Evolutionary conservation across 352 stramenopile genomes (phyloP).

Genomic region (Phytophthora vignae): DNA sequence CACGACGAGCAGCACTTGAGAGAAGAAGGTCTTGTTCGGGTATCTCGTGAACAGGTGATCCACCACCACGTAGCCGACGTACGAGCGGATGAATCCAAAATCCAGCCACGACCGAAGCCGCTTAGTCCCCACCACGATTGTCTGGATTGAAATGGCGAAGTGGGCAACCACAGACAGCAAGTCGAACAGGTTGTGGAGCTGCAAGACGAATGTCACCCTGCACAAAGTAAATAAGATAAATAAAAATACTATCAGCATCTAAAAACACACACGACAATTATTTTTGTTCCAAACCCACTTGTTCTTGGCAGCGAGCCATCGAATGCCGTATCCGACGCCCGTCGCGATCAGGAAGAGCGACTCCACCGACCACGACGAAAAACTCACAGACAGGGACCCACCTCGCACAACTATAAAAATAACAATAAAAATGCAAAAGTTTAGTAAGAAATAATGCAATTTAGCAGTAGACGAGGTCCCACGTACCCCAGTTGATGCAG

Average conservation of each 20-base stretch:
- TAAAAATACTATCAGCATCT: neutral
- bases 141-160: conserved; percentile 82
- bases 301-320: conserved; percentile 84
- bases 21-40: conserved; percentile 82
- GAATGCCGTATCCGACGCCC: conserved; percentile 71
- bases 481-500: conserved; percentile 87
- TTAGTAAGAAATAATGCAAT: conserved; percentile 3
- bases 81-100: conserved; percentile 87
- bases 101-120: conserved; percentile 83
- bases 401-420: conserved; percentile 68
- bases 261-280: too few relatives aligned
- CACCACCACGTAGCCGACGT: conserved; percentile 87
- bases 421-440: conserved; percentile 6
- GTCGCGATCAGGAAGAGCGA: conserved; percentile 79
- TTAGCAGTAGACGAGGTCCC: conserved; percentile 14
- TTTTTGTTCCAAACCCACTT: conserved; percentile 67
- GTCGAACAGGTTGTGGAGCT: conserved; percentile 83
- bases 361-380: conserved; percentile 87
- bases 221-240: neutral
- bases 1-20: conserved; percentile 78
- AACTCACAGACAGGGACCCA: conserved; percentile 68
- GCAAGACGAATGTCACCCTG: conserved; percentile 68
- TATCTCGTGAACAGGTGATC: conserved; percentile 75
- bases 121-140: conserved; percentile 57
- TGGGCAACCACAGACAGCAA: conserved; percentile 85